phyloP scores from a whole-genome alignment of 495 filamentous ascomycete species.

The Penicillium arizonense region DNA sequence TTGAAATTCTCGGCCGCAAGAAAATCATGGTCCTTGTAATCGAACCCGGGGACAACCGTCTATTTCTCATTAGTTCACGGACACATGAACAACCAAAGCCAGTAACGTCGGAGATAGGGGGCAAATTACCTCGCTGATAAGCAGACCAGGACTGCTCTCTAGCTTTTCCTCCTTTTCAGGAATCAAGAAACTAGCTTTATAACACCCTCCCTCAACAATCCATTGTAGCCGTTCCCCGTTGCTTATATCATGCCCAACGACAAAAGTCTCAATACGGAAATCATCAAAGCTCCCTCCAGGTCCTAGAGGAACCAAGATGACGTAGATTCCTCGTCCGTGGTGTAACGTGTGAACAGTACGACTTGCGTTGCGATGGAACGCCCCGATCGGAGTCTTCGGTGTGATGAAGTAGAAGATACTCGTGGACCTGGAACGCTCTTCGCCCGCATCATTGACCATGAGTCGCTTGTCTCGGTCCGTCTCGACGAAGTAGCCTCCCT shows the following conservation, averaged over 20 bases:
- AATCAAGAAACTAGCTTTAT: constrained; percentile 57
- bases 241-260: constrained; percentile 55
- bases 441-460: too few species aligned
- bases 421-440: not conserved
- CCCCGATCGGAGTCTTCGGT: constrained; percentile 48
- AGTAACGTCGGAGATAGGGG: too few species aligned
- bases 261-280: constrained; percentile 56
- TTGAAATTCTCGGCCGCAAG: too few species aligned
- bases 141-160: too few species aligned
- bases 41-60: too few species aligned
- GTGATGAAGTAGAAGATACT: constrained; percentile 66
- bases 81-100: too few species aligned
- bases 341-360: constrained; percentile 63
- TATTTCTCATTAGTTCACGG: too few species aligned
- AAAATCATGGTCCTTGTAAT: too few species aligned
- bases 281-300: constrained; percentile 3
- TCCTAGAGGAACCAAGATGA: constrained; percentile 54
- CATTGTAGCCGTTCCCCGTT: constrained; percentile 62
- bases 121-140: too few species aligned
- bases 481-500: too few species aligned
- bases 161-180: not conserved
- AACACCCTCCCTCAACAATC: constrained; percentile 66
- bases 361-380: constrained; percentile 60
- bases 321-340: constrained; percentile 57
- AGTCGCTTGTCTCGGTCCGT: too few species aligned